phyloP scores from a whole-genome alignment of 768 basidiomycete species.

The Russula foetens region DNA sequence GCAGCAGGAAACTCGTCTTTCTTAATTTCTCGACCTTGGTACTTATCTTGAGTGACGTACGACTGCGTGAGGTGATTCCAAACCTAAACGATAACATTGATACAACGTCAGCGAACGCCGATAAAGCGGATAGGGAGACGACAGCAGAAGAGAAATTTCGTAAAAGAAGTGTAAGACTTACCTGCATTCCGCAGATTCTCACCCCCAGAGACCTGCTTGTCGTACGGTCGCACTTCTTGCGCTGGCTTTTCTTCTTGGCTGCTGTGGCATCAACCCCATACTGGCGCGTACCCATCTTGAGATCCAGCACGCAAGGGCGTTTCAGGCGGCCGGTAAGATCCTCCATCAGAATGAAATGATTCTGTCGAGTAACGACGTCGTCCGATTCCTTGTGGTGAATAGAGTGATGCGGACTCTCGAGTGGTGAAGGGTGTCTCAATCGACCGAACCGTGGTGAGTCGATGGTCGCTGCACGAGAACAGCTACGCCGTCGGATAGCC shows the following conservation, averaged over 20 bases:
- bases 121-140: not conserved
- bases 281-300: constrained; percentile 99
- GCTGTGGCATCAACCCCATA: constrained; percentile 93
- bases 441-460: constrained; percentile 5
- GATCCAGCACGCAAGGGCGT: constrained; percentile 89
- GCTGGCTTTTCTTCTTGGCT: constrained; percentile 94
- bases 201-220: constrained; percentile 89
- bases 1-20: constrained; percentile 78
- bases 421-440: constrained; percentile 11
- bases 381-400: constrained; percentile 33
- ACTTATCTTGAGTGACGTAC: constrained; percentile 93
- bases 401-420: constrained; percentile 16
- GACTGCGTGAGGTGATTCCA: constrained; percentile 83
- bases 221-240: constrained; percentile 95
- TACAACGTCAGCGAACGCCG: not conserved
- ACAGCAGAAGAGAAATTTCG: not conserved
- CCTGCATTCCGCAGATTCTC: constrained; percentile 98
- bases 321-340: constrained; percentile 91
- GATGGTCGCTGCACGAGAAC: constrained; percentile 31
- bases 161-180: constrained; percentile 43
- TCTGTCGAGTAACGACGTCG: constrained; percentile 67
- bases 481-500: constrained; percentile 32
- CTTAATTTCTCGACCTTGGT: constrained; percentile 85
- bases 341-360: constrained; percentile 99
- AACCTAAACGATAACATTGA: constrained; percentile 45